Evolutionary conservation across 2,329 filamentous ascomycete genomes (phyloP), one percentile per base, ranked within the genome.

Genomic region (Fusarium austroafricanum): DNA sequence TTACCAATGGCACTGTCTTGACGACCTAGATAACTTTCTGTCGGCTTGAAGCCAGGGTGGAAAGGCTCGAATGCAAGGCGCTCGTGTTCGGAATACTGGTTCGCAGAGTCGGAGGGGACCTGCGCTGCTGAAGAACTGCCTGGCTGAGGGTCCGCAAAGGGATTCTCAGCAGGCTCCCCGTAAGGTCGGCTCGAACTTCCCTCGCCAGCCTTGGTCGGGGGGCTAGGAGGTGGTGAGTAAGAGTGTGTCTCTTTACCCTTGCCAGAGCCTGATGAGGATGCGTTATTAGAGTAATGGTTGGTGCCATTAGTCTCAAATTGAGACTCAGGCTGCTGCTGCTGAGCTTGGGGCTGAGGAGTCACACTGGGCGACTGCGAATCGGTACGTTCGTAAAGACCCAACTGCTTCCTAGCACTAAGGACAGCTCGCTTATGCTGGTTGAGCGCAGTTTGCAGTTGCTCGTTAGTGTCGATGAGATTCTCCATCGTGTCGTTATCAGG

Each of bases 401-500:
- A 77, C 37, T 84, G 81, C 74, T 89, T 90, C 64, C 85, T 82
- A 4, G 88, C 87, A 60, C 84, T 84, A n/a, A 90, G 80, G 39
- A 96, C 82, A 11, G 93, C 91, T 55, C 94, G 89, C 78, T 97
- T 93, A 78, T 97, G 93, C 75, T 93, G 90, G 67, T 89, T 96
- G 39, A 95, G 84, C 0, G 94, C 90, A 43, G 92, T 88, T 63
- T 93, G 92, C 29, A 99, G 84, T 76, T 95, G 92, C 79, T 98
- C 96, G 76, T 97, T 97, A 15, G 93, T 96, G 78, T 97, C 94
- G 74, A 99, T 97, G 65, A 99, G 83, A 15, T 89, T 94, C 76
- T 96, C 89, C 87, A 98, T 93, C 2, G 95, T 98, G 71, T 97
- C 91, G 74, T 97, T 95, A 78, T 98, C 96, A 0, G 95, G 94